phyloP scores from a whole-genome alignment of 2,329 filamentous ascomycete genomes.

The Colletotrichum sp. region DNA sequence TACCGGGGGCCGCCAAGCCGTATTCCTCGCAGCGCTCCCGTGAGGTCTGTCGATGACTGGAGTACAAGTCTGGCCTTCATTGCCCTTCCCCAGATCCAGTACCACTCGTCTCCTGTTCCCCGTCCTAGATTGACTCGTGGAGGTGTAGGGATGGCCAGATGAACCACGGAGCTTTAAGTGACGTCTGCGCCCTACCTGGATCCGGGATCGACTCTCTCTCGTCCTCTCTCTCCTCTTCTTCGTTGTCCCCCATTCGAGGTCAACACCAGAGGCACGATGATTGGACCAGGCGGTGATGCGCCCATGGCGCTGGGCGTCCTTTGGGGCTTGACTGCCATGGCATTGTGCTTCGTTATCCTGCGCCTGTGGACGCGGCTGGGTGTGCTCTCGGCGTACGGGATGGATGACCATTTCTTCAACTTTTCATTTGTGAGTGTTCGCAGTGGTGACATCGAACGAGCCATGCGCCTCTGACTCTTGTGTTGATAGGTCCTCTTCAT shows the following conservation, averaged over 20 bases:
- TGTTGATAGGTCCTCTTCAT: conserved; percentile 1
- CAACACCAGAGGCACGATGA: conserved; percentile 6
- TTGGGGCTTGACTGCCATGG: conserved; percentile 28
- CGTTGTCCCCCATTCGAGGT: not conserved
- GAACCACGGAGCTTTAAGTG: conserved; percentile 1
- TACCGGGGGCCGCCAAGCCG: not conserved
- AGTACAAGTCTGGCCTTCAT: not conserved
- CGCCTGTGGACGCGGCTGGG: conserved; percentile 39
- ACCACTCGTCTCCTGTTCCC: not conserved
- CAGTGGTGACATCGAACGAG: not conserved
- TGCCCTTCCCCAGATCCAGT: not conserved
- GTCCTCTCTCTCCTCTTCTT: not conserved
- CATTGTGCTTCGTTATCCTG: conserved; percentile 34
- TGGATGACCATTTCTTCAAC: conserved; percentile 21
- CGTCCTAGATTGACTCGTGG: not conserved
- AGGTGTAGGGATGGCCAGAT: not conserved
- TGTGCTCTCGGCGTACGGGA: conserved; percentile 13
- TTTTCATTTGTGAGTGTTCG: conserved; percentile 10
- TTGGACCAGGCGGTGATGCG: conserved; percentile 19
- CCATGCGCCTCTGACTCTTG: not conserved
- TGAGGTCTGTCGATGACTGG: not conserved
- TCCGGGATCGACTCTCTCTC: not conserved
- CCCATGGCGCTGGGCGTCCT: conserved; percentile 27
- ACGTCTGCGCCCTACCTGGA: not conserved
- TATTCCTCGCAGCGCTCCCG: not conserved